Evolutionary conservation across 768 basidiomycete genomes (phyloP).

Genomic region (Porpolomopsis calyptriformis): DNA sequence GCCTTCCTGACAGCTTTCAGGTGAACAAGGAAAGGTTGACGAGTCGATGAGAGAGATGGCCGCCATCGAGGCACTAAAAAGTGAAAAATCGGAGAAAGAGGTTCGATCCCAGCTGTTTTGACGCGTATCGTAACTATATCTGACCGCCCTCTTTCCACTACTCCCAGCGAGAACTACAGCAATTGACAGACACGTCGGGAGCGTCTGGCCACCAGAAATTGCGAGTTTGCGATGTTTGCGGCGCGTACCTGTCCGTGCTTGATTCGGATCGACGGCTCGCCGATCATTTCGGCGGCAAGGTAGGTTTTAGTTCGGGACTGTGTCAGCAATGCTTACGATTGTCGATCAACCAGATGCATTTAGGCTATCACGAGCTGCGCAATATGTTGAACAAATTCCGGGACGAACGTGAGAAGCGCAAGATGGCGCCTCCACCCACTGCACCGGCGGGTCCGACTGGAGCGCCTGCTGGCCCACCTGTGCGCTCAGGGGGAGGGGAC

Average conservation of each 20-base stretch:
- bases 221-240: conserved; percentile 99
- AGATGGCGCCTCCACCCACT: conserved; percentile 38
- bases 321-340: conserved; percentile 9
- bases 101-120: conserved; percentile 29
- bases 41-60: conserved; percentile 98
- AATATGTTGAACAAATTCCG: conserved; percentile 87
- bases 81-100: conserved; percentile 93
- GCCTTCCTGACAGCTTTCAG: conserved; percentile 28
- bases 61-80: conserved; percentile 95
- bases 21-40: conserved; percentile 98
- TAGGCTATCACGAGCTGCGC: conserved; percentile 96
- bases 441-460: conserved; percentile 22
- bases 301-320: conserved; percentile 28
- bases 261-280: conserved; percentile 98
- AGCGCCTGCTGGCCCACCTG: conserved; percentile 31
- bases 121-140: background rate
- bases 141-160: background rate
- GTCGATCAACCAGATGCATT: conserved; percentile 74
- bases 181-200: conserved; percentile 94
- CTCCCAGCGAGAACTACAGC: conserved; percentile 77
- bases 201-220: conserved; percentile 99
- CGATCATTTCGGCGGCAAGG: conserved; percentile 99
- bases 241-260: conserved; percentile 95
- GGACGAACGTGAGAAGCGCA: conserved; percentile 81
- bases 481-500: conserved; percentile 33